phyloP scores from a whole-genome alignment of 2,329 filamentous ascomycete species.

The Hypoxylon sp. region DNA sequence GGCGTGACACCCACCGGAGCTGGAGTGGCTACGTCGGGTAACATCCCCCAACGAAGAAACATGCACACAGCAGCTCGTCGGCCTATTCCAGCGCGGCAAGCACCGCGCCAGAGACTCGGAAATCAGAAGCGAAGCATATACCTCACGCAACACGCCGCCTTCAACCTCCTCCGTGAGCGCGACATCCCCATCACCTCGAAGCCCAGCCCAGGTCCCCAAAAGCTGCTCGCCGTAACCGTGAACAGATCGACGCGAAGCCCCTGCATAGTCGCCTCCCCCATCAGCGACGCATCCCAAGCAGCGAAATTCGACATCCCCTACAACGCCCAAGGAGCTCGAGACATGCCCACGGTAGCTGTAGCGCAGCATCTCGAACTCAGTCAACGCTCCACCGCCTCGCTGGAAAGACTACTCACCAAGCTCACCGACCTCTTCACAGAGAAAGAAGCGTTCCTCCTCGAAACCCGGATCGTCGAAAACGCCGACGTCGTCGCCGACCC shows the following conservation, averaged over 20 bases:
- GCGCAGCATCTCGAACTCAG: constrained; percentile 68
- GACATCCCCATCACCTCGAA: constrained; percentile 61
- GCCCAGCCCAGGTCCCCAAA: constrained; percentile 56
- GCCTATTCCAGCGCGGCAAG: constrained; percentile 35
- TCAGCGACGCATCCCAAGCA: constrained; percentile 59
- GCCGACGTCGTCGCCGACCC: constrained; percentile 32
- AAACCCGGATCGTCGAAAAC: constrained; percentile 61
- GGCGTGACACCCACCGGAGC: constrained; percentile 46
- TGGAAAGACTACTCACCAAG: constrained; percentile 65
- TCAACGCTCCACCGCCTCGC: constrained; percentile 59
- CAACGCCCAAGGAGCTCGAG: constrained; percentile 59
- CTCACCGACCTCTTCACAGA: constrained; percentile 73
- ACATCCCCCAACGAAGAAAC: constrained; percentile 63
- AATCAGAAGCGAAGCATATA: constrained; percentile 67
- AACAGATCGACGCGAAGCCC: constrained; percentile 74
- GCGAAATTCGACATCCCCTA: constrained; percentile 76
- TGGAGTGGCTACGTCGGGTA: constrained; percentile 25
- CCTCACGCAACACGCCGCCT: constrained; percentile 67
- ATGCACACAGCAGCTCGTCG: constrained; percentile 64
- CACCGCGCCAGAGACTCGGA: constrained; percentile 9
- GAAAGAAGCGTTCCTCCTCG: constrained; percentile 76
- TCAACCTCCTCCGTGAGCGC: constrained; percentile 68
- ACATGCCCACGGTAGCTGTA: constrained; percentile 59
- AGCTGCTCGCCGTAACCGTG: constrained; percentile 74
- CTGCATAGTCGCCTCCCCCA: constrained; percentile 73